Evolutionary conservation across 306 rosid genomes (phyloP).

Genomic region (Ormosia emarginata): DNA sequence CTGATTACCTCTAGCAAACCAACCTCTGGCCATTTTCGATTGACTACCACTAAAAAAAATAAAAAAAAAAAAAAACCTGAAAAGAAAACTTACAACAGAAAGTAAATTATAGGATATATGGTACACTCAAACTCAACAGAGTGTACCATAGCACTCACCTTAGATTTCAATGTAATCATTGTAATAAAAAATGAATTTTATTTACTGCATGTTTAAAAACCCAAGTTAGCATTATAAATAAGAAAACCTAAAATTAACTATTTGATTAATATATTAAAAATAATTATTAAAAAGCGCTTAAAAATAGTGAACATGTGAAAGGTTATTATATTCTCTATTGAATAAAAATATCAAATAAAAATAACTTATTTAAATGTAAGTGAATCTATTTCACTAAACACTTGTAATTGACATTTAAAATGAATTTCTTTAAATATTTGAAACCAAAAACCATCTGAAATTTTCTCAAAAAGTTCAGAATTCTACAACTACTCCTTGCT

Average conservation of each 20-base stretch:
- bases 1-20: no score
- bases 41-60: no score
- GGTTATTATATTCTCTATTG: no score
- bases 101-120: no score
- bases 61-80: no score
- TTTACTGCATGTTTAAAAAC: not conserved
- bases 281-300: not conserved
- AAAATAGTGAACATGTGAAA: not conserved
- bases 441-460: not conserved
- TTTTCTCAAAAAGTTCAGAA: not conserved
- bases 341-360: no score
- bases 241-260: not conserved
- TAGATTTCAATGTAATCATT: not conserved
- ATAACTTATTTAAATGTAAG: no score
- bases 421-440: not conserved
- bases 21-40: no score
- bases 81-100: no score
- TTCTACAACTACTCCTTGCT: not conserved
- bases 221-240: not conserved
- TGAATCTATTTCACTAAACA: no score
- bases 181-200: not conserved
- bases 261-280: not conserved
- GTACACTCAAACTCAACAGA: no score
- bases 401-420: not conserved
- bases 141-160: no score